Percentiles rank a stretch among this genome's conserved stretches.
Evolutionary conservation across 768 basidiomycete species (phyloP).

Genomic region (Boletus subcaerulescens): DNA sequence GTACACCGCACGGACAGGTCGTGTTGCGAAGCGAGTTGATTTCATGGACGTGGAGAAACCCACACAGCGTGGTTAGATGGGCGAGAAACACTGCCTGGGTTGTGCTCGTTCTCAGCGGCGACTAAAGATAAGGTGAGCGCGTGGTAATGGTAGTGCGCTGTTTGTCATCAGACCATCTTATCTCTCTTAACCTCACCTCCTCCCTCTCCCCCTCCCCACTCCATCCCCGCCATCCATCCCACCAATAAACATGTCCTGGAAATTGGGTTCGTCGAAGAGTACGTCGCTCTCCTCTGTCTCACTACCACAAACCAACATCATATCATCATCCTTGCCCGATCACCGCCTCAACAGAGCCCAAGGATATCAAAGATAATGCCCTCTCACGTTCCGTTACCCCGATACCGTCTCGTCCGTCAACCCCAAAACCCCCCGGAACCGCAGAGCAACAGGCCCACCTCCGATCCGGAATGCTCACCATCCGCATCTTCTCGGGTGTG

Average conservation of each 20-base stretch:
- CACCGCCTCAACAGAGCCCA: constrained; percentile 48
- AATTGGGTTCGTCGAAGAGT: constrained; percentile 42
- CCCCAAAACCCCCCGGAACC: constrained; percentile 58
- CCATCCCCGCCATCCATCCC: background rate
- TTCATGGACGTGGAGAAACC: no score
- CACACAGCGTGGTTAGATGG: no score
- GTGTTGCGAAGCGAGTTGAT: no score
- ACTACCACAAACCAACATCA: background rate
- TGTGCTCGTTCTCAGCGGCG: no score
- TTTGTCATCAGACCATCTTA: constrained; percentile 9
- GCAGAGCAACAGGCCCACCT: constrained; percentile 53
- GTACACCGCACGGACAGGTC: no score
- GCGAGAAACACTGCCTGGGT: no score
- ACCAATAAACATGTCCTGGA: constrained; percentile 53
- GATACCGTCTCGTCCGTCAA: constrained; percentile 77
- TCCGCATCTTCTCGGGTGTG: constrained; percentile 91
- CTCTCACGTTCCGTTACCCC: constrained; percentile 79
- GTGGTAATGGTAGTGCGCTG: background rate
- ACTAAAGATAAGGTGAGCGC: no score
- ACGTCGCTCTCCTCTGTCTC: background rate
- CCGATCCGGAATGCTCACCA: constrained; percentile 88
- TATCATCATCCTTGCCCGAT: background rate
- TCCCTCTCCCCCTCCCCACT: background rate
- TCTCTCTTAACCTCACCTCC: background rate
- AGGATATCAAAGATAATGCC: constrained; percentile 70